Base-by-base conservation (phyloP, 495 filamentous ascomycete species). In the Lentithecium fluviatile region DNA sequence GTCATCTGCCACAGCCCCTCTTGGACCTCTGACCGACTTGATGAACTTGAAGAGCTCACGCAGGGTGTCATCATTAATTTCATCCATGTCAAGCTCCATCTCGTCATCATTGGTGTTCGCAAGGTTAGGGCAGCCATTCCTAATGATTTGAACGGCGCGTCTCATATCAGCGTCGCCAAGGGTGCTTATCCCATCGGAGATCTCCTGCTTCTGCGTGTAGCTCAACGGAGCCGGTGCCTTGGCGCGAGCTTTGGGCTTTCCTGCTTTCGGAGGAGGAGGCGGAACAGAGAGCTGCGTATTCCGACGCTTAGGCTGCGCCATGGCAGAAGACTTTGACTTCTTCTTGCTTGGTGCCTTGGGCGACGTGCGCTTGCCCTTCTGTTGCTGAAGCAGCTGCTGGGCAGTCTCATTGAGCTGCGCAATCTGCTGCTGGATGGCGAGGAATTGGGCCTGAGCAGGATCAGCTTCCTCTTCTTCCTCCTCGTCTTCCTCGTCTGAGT, bases 1-100 rank as follows among this genome's bases (percentile, higher is more conserved):
- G 62, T 82, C 76, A 60, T 70, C 59, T 40, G 56, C 34, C 52
- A 54, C 21, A 25, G 34, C 24, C 8, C 32, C 58, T 23, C 48
- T 58, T 7, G 59, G 66, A 20, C 71, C 69, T 17, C 60, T 64
- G 37, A 70, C 55, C 69, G 87, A 84, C 72, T 85, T 83, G 52
- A 91, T 86, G 52, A 92, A 86, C 24, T 85, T 83, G 55, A 90
- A 85, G 36, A 96, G 82, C 73, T 88, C 85, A 68, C 80, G 73
- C 29, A 95, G 82, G 6, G 89, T 88, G 26, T 87, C 81, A 17
- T 87, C 81, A 12, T 86, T 85, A 32, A 96, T 80, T 64, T 86
- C 80, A 66, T 96, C 91, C 65, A 96, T 95, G 67, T 96, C 91
- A 32, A 96, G 78, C 74, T 96, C 91, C 65, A 96, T 83, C 65